Base-by-base conservation (phyloP, 176 grass and related monocot species). In the Dactylis glomerata region DNA sequence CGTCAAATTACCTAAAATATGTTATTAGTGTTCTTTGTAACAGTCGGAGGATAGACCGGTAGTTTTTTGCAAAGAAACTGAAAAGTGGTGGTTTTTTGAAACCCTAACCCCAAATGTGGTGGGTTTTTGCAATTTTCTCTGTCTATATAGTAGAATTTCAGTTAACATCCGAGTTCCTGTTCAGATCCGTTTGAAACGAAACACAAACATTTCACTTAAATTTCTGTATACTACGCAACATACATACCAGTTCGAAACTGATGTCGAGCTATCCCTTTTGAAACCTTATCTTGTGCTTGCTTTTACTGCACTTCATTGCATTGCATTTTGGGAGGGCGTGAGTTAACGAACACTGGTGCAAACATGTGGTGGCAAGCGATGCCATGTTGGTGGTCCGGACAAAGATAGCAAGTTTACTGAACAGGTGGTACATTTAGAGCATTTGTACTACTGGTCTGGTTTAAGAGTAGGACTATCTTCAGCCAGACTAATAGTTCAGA, bases 361-460 rank as follows among this genome's bases (percentile, higher is more conserved):
- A 76, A 36, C 71, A 67, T 67, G 75, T 34, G 38, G 26, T 47
- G 38, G 27, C 84, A 49, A 59, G 38, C 16, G 30, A 69, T 65
- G 57, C 57, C 6, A 41, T 72, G 33, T 7, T 86, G 52, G 62
- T 77, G 51, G 51, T 86, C 71, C 88, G 42, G 77, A 62, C 77
- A 56, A 89, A 82, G 41, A 82, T 71, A 59, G 73, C 77, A 68
- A 73, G 26, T 6, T 28, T 36, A 45, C 72, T 38, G 62, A 58
- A 38, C 28, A 75, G 19, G 51, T n/a, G 36, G 30, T 41, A 12
- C 61, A 23, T 34, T 19, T 16, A 5, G 41, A 47, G 8, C 40
- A 24, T 62, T 23, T 83, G 40, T 17, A 36, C 20, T 34, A 2
- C 37, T 33, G 52, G 17, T 44, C 5, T 79, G 38, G 15, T 45